phyloP scores from a whole-genome alignment of 129 eudicot species.

The Silybum marianum region DNA sequence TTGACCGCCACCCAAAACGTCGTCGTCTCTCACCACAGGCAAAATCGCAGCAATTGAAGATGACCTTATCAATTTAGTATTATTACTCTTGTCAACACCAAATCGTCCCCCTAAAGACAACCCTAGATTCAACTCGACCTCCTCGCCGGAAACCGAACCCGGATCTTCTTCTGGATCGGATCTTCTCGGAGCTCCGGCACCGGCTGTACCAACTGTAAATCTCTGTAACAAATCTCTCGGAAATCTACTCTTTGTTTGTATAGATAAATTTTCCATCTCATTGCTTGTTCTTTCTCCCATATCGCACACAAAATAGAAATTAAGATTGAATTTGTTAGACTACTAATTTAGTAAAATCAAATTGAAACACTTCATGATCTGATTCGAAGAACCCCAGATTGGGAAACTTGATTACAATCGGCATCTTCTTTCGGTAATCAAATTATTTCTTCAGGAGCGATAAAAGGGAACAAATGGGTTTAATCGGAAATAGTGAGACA shows the following conservation, averaged over 20 bases:
- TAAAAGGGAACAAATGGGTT: not conserved
- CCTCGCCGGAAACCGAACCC: constrained; percentile 38
- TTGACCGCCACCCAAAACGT: constrained; percentile 25
- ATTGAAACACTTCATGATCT: constrained; percentile 33
- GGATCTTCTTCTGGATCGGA: constrained; percentile 32
- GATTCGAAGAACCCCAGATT: constrained; percentile 33
- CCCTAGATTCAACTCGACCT: constrained; percentile 71
- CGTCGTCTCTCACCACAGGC: constrained; percentile 54
- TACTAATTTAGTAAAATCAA: not conserved
- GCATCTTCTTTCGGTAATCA: constrained; percentile 29
- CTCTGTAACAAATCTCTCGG: constrained; percentile 67
- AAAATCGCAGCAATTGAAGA: constrained; percentile 65
- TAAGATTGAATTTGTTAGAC: not conserved
- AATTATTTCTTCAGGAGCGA: not conserved
- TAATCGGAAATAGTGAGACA: constrained; percentile 1
- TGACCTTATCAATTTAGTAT: constrained; percentile 47
- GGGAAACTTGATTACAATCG: constrained; percentile 19
- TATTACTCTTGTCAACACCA: constrained; percentile 67
- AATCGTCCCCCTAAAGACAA: constrained; percentile 83
- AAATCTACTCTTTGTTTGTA: constrained; percentile 38
- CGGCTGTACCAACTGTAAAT: constrained; percentile 33
- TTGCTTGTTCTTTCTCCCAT: constrained; percentile 47
- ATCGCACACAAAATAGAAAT: constrained; percentile 8
- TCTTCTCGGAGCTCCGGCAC: not conserved
- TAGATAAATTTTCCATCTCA: constrained; percentile 64